Evolutionary conservation across 805 yeast genomes (phyloP).

Genomic region (Lipomyces spencermartinsiae): DNA sequence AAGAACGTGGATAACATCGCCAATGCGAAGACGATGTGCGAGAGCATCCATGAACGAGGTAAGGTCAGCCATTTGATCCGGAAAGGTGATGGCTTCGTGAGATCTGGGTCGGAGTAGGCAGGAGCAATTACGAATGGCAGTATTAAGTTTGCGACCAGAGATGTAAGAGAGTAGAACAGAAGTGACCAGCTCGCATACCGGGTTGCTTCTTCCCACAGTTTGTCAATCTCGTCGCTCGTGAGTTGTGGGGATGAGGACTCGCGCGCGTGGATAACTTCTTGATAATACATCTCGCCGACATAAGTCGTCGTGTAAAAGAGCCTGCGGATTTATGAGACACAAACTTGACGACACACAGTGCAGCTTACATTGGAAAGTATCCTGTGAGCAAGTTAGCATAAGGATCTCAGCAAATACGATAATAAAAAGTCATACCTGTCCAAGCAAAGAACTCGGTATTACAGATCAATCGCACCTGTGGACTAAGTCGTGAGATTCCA

Average conservation of each 20-base stretch:
- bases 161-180: slow-evolving; percentile 56
- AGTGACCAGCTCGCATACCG: slow-evolving; percentile 61
- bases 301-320: slow-evolving; percentile 69
- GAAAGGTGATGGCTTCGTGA: slow-evolving; percentile 20
- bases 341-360: too few species aligned
- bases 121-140: slow-evolving; percentile 54
- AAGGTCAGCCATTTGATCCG: slow-evolving; percentile 32
- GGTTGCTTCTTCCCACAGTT: slow-evolving; percentile 55
- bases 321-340: slow-evolving; percentile 50
- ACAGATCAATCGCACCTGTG: slow-evolving; percentile 59
- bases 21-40: slow-evolving; percentile 58
- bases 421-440: slow-evolving; percentile 53
- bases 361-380: slow-evolving; percentile 33
- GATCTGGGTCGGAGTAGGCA: slow-evolving; percentile 37
- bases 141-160: slow-evolving; percentile 53
- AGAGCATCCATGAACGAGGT: slow-evolving; percentile 54
- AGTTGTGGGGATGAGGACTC: slow-evolving; percentile 50
- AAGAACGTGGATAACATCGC: slow-evolving; percentile 58
- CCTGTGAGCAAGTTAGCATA: slow-evolving; percentile 15
- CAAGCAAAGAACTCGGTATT: slow-evolving; percentile 67
- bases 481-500: slow-evolving; percentile 50
- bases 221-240: slow-evolving; percentile 48
- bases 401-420: neutral
- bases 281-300: slow-evolving; percentile 63
- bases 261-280: slow-evolving; percentile 48